Percentiles rank a stretch among this genome's conserved stretches.
Conservation (phyloP, 202 grass and related monocot genomes). For the Setaria italica region DNA sequence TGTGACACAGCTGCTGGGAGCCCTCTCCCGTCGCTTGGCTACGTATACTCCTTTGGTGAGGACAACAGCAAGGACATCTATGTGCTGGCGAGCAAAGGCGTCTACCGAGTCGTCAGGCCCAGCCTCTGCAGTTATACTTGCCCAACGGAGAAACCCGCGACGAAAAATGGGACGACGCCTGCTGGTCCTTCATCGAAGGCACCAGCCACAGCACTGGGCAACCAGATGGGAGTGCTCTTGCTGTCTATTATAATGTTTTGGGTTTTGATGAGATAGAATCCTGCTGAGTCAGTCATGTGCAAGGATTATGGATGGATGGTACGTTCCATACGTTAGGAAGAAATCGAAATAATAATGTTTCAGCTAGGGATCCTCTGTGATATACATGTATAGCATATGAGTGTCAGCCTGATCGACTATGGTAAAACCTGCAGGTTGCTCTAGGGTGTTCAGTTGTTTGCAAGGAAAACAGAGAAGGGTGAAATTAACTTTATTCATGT, state of each 20-base stretch:
- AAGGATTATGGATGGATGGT: not conserved
- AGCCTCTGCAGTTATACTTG: conserved; percentile 62
- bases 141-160: conserved; percentile 59
- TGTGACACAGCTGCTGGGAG: conserved; percentile 64
- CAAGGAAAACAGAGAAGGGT: too few relatives aligned
- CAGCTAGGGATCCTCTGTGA: not conserved
- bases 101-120: conserved; percentile 54
- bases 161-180: conserved; percentile 9
- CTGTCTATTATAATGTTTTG: conserved; percentile 25
- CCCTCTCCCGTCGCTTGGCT: conserved; percentile 62
- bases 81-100: conserved; percentile 54
- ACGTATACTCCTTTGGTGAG: conserved; percentile 55
- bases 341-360: too few relatives aligned
- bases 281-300: not conserved
- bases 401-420: too few relatives aligned
- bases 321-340: not conserved
- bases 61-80: conserved; percentile 59
- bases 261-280: conserved; percentile 37
- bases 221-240: conserved; percentile 33
- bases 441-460: too few relatives aligned
- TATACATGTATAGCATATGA: not conserved
- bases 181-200: conserved; percentile 50
- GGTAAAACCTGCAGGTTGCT: too few relatives aligned
- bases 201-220: not conserved
- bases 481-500: too few relatives aligned